Evolutionary conservation across 2,329 filamentous ascomycete species (phyloP).

Genomic region (Cordyceps farinosa): DNA sequence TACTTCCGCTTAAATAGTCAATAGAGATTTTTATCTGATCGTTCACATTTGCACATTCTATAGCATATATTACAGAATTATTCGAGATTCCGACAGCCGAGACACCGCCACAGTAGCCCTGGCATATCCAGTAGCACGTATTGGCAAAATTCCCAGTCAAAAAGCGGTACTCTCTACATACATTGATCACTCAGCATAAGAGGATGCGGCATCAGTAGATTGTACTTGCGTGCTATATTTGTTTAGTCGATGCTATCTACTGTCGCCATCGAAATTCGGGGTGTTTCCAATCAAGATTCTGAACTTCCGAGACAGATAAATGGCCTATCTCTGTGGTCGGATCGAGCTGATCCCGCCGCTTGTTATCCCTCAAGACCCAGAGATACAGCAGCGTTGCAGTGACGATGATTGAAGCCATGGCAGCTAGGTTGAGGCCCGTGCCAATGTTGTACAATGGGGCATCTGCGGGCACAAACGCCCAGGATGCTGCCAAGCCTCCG

Average conservation of each 20-base stretch:
- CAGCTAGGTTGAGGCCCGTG: constrained; percentile 66
- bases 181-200: no score
- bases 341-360: constrained; percentile 49
- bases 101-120: no score
- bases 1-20: background rate
- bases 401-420: constrained; percentile 52
- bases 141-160: no score
- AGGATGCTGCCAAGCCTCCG: constrained; percentile 4
- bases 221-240: no score
- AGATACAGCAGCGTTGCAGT: constrained; percentile 44
- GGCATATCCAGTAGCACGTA: no score
- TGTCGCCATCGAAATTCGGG: constrained; percentile 60
- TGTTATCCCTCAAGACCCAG: constrained; percentile 64
- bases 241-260: constrained; percentile 3
- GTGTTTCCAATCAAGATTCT: constrained; percentile 65
- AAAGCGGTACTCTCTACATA: no score
- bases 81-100: no score
- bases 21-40: background rate
- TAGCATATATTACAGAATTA: no score
- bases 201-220: no score
- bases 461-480: constrained; percentile 52
- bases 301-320: constrained; percentile 48
- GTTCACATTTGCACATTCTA: no score
- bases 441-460: constrained; percentile 64
- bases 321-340: constrained; percentile 56